A percentile compares a stretch with the other conserved stretches of the same genome.
These are phyloP conservation scores for Brettanomyces naardenensis DNA, from an alignment of 805 yeast genomes.

Conservation along the genomic window DNA sequence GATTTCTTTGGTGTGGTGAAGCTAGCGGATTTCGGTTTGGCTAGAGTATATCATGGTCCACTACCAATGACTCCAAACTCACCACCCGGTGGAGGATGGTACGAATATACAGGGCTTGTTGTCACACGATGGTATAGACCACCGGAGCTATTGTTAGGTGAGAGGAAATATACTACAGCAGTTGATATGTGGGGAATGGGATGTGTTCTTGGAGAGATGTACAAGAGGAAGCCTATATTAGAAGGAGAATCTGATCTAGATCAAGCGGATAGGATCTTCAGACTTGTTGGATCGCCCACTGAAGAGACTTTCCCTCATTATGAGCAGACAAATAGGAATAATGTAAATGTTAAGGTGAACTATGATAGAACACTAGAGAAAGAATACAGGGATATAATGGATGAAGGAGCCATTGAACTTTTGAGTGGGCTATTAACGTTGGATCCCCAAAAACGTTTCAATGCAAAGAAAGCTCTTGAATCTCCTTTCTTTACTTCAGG, in stretches of 20 bases:
- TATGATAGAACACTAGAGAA: conserved; percentile 35
- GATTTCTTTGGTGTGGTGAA: conserved; percentile 72
- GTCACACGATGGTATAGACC: conserved; percentile 98
- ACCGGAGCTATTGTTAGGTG: conserved; percentile 86
- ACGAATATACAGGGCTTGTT: conserved; percentile 55
- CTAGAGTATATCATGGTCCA: conserved; percentile 46
- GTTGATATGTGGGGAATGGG: conserved; percentile 98
- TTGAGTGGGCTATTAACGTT: conserved; percentile 55
- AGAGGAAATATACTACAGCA: conserved; percentile 81
- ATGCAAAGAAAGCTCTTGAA: conserved; percentile 70
- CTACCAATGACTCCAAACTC: conserved; percentile 17
- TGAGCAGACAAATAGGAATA: conserved; percentile 47
- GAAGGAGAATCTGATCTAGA: conserved; percentile 83
- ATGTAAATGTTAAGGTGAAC: conserved; percentile 26
- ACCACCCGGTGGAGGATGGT: conserved; percentile 46
- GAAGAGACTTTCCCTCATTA: conserved; percentile 55
- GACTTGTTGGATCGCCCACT: conserved; percentile 74
- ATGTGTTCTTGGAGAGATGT: conserved; percentile 90
- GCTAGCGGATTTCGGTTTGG: conserved; percentile 94
- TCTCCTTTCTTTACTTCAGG: conserved; percentile 60
- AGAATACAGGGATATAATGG: conserved; percentile 33
- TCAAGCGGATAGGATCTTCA: conserved; percentile 78
- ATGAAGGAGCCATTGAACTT: conserved; percentile 42
- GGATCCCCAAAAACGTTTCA: conserved; percentile 66
- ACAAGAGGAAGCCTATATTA: conserved; percentile 70